These are phyloP conservation scores for Chrysoporthe austroafricana DNA, from an alignment of 2,329 filamentous ascomycete species.

Conservation along the genomic window DNA sequence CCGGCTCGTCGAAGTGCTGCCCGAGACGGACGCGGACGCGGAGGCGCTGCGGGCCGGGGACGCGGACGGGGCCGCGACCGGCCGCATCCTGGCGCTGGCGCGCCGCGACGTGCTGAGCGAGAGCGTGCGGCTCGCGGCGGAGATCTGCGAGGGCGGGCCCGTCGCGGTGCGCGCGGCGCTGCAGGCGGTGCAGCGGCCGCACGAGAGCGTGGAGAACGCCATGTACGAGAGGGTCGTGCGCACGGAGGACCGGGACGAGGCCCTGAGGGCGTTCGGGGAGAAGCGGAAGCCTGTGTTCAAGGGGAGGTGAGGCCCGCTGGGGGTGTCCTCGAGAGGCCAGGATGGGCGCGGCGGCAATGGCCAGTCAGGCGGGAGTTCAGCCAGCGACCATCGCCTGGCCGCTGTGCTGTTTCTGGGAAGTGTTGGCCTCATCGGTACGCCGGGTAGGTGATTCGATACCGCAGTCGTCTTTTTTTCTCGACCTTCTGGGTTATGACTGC, in stretches of 20 bases:
- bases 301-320: slow-evolving; percentile 40
- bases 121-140: slow-evolving; percentile 76
- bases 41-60: slow-evolving; percentile 49
- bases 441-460: no score
- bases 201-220: slow-evolving; percentile 79
- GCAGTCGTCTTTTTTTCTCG: no score
- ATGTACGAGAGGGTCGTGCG: slow-evolving; percentile 84
- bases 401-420: no score
- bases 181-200: slow-evolving; percentile 73
- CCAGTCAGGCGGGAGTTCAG: no score
- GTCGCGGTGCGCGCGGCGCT: slow-evolving; percentile 80
- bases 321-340: no score
- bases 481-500: no score
- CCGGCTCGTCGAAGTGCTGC: slow-evolving; percentile 79
- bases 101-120: slow-evolving; percentile 72
- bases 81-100: slow-evolving; percentile 56
- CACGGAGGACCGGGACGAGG: slow-evolving; percentile 87
- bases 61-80: slow-evolving; percentile 49
- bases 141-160: slow-evolving; percentile 83
- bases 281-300: slow-evolving; percentile 65
- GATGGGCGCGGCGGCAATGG: no score
- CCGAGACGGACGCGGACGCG: slow-evolving; percentile 53
- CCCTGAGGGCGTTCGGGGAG: slow-evolving; percentile 77
- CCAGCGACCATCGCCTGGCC: no score
- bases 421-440: no score